A percentile compares a stretch with the other conserved stretches of the same genome.
Conservation (phyloP, 495 filamentous ascomycete genomes). For the Xylaria flabelliformis region DNA sequence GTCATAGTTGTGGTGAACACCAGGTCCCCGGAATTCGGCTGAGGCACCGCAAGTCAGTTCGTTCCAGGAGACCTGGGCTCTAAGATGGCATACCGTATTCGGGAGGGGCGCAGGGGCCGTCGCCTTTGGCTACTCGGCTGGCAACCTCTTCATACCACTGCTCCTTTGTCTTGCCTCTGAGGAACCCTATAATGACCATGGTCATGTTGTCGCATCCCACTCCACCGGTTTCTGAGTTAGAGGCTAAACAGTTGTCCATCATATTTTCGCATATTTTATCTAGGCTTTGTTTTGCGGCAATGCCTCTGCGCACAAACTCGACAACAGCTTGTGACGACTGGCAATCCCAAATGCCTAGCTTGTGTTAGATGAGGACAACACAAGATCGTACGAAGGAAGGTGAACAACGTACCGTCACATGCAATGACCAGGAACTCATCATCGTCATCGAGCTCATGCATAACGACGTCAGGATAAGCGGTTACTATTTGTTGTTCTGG, state of each 20-base stretch:
- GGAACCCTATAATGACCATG: constrained; percentile 87
- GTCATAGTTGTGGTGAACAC: constrained; percentile 87
- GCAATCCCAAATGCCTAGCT: constrained; percentile 96
- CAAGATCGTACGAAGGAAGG: background rate
- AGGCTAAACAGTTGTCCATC: constrained; percentile 99
- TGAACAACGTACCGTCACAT: constrained; percentile 76
- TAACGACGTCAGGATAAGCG: constrained; percentile 89
- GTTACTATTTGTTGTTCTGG: constrained; percentile 98
- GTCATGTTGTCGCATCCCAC: constrained; percentile 99
- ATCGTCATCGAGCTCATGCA: constrained; percentile 88
- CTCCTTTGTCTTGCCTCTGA: constrained; percentile 90
- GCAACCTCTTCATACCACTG: constrained; percentile 97
- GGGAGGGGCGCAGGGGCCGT: constrained; percentile 97
- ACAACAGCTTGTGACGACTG: constrained; percentile 97
- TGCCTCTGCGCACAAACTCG: constrained; percentile 94
- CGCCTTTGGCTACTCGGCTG: constrained; percentile 91
- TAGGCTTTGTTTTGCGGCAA: constrained; percentile 92
- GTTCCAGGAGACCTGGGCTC: constrained; percentile 57
- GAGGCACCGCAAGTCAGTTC: constrained; percentile 47
- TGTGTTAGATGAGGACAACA: constrained; percentile 40
- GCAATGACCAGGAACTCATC: constrained; percentile 97
- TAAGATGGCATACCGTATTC: constrained; percentile 89
- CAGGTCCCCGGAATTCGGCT: constrained; percentile 97
- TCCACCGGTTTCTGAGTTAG: constrained; percentile 95
- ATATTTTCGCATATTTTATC: constrained; percentile 97